Evolutionary conservation across 345 rosid genomes (phyloP).

Genomic region (Brassica carinata): DNA sequence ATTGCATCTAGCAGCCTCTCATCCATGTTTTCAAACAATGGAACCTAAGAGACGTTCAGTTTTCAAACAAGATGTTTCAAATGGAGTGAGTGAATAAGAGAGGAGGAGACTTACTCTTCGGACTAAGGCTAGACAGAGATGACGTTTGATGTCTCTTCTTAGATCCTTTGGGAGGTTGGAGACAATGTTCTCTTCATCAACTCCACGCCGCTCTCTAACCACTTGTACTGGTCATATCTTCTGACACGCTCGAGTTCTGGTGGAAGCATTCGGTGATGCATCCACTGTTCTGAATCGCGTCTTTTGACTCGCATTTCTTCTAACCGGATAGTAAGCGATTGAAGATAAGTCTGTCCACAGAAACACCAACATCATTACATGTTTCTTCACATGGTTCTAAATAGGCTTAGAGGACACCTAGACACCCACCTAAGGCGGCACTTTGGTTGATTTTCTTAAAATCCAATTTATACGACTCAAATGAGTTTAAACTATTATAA

Average conservation of each 20-base stretch:
- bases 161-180: slow-evolving; percentile 92
- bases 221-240: slow-evolving; percentile 94
- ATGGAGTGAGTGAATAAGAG: neutral
- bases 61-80: neutral
- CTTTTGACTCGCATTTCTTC: slow-evolving; percentile 98
- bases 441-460: too few relatives aligned
- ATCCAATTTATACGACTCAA: too few relatives aligned
- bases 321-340: slow-evolving; percentile 87
- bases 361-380: slow-evolving; percentile 3
- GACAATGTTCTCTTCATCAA: slow-evolving; percentile 85
- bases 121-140: slow-evolving; percentile 89
- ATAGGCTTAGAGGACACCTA: neutral
- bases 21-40: slow-evolving; percentile 88
- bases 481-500: too few relatives aligned
- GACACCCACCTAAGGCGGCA: too few relatives aligned
- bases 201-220: slow-evolving; percentile 97
- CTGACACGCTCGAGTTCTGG: slow-evolving; percentile 85
- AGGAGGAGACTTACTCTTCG: slow-evolving; percentile 79
- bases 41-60: slow-evolving; percentile 56
- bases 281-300: too few relatives aligned
- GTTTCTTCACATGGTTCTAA: neutral
- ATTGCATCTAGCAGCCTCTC: slow-evolving; percentile 94
- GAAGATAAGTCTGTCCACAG: slow-evolving; percentile 83
- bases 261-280: slow-evolving; percentile 93
- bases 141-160: slow-evolving; percentile 93